Base-by-base conservation (phyloP, 2,329 filamentous ascomycete species). In the Dothistroma septosporum region DNA sequence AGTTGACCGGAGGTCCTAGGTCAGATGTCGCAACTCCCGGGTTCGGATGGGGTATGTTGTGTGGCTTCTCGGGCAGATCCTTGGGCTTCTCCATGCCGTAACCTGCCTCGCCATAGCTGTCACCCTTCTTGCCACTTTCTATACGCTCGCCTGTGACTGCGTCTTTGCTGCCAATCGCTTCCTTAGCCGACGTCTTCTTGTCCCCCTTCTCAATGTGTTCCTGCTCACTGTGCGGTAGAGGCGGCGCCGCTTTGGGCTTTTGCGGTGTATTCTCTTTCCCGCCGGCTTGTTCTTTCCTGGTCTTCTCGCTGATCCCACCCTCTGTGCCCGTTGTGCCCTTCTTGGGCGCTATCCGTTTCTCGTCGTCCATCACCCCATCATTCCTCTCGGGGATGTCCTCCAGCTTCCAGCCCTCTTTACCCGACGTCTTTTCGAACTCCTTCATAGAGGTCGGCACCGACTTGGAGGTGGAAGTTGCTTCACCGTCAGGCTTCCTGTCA, bases 281-380 rank as follows among this genome's bases (percentile, higher is more conserved):
- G 35, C 83, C 82, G 71, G 89, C 76, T 66, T 87, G 82, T 41
- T 83, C 82, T 71, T 89, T 87, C 62, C 85, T 83, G 53, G 86
- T 87, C 78, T 91, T 94, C 73, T 92, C 89, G 28, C 88, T 91
- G 47, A 97, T 90, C 56, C 93, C 92, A 12, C 92, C 92, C 72
- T 92, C 90, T 1, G 90, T 96, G 44, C 93, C 93, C 4, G 89
- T 90, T 1, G 91, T 95, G 52, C 92, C 93, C 73, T 92, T 84
- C 73, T 92, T 92, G 4, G 92, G 91, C 46, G 85, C 83, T 41
- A 83, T 78, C 66, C 91, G 82, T 72, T 89, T 84, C 64, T 88
- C 90, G 75, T 97, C 92, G 72, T 96, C 90, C 93, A 97, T 97
- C 61, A 97, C 91, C 46, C 92, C 91, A 73, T 96, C 83, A 61